Evolutionary conservation across 768 basidiomycete genomes (phyloP).

Genomic region (Gautieria morchelliformis): DNA sequence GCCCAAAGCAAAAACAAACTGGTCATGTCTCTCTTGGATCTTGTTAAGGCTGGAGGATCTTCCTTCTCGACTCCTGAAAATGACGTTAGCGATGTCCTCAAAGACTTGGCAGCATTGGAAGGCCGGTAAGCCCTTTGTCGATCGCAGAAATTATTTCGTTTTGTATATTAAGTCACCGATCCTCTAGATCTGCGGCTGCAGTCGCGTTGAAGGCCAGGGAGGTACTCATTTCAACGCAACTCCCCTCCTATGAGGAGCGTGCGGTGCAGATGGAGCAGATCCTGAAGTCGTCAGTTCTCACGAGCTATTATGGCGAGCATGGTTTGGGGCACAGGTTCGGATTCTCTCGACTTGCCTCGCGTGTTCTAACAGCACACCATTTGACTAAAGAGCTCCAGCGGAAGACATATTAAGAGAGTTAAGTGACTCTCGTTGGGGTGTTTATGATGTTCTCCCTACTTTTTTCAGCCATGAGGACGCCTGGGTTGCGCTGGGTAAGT

Average conservation of each 20-base stretch:
- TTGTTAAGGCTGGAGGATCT: slow-evolving; percentile 74
- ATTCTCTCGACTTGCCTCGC: not conserved
- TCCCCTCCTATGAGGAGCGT: slow-evolving; percentile 96
- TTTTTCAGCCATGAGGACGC: slow-evolving; percentile 88
- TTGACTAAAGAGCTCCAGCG: slow-evolving; percentile 56
- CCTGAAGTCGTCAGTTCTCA: slow-evolving; percentile 78
- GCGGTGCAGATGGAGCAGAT: slow-evolving; percentile 90
- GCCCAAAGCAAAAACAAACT: slow-evolving; percentile 88
- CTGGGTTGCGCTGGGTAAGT: slow-evolving; percentile 72
- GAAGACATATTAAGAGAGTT: slow-evolving; percentile 84
- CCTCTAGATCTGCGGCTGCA: slow-evolving; percentile 68
- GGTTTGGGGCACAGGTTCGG: slow-evolving; percentile 47
- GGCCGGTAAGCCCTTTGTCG: slow-evolving; percentile 46
- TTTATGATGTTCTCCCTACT: slow-evolving; percentile 91
- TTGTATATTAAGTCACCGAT: not conserved
- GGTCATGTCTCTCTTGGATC: slow-evolving; percentile 76
- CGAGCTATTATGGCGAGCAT: slow-evolving; percentile 84
- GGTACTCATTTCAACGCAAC: slow-evolving; percentile 89
- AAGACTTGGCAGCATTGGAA: slow-evolving; percentile 77
- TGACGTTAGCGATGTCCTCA: slow-evolving; percentile 64
- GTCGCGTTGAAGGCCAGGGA: slow-evolving; percentile 95
- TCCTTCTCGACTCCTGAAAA: slow-evolving; percentile 62
- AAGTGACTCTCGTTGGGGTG: slow-evolving; percentile 92
- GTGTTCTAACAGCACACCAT: slow-evolving; percentile 13
- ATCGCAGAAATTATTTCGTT: not conserved